Percentiles rank a stretch among this genome's conserved stretches.
Conservation (phyloP, 495 filamentous ascomycete genomes). For the Ramalina peruviana region DNA sequence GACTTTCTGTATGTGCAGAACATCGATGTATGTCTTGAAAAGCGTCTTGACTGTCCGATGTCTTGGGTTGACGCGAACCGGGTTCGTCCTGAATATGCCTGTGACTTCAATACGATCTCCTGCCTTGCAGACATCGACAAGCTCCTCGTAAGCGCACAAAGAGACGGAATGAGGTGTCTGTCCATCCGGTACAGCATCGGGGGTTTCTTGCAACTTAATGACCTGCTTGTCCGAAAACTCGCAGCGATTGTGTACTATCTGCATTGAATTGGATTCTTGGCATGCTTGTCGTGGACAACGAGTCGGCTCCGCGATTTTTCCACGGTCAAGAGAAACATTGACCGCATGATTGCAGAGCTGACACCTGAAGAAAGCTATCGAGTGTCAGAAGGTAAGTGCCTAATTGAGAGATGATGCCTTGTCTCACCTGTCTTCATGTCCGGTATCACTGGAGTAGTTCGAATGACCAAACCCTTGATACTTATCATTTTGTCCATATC, state of each 20-base stretch:
- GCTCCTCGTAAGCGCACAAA: conserved; percentile 88
- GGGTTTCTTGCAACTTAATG: conserved; percentile 96
- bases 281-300: conserved; percentile 77
- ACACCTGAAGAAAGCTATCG: conserved; percentile 77
- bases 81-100: conserved; percentile 88
- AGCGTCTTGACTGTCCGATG: conserved; percentile 84
- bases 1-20: conserved; percentile 88
- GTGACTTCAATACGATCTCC: conserved; percentile 94
- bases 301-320: conserved; percentile 90
- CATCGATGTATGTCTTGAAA: conserved; percentile 97
- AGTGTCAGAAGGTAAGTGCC: background rate
- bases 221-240: conserved; percentile 94
- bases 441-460: conserved; percentile 88
- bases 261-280: conserved; percentile 83
- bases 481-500: conserved; percentile 95
- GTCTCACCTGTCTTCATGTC: conserved; percentile 78
- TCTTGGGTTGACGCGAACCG: conserved; percentile 87
- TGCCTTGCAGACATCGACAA: conserved; percentile 94
- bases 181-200: conserved; percentile 83
- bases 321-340: conserved; percentile 82
- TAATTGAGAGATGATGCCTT: background rate
- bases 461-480: conserved; percentile 93
- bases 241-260: conserved; percentile 93
- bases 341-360: conserved; percentile 82
- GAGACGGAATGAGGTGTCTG: conserved; percentile 98